phyloP scores from a whole-genome alignment of 306 rosid species.

The Boehmeria nivea region DNA sequence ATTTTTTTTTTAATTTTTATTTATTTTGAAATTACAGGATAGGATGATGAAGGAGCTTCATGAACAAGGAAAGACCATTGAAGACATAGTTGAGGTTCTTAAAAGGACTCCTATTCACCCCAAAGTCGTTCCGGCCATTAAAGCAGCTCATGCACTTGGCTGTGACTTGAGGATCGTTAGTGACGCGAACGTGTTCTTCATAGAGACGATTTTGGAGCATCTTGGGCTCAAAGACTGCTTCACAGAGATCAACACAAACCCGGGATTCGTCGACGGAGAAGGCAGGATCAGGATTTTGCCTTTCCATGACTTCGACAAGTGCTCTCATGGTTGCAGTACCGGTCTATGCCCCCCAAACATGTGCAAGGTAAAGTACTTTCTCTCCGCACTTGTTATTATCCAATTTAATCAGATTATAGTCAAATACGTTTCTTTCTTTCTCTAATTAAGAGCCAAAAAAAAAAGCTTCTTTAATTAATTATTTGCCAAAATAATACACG shows the following conservation, averaged over 20 bases:
- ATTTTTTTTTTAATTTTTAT: too few species aligned
- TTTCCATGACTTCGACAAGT: slow-evolving; percentile 47
- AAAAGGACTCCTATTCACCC: slow-evolving; percentile 16
- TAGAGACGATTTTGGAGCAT: slow-evolving; percentile 63
- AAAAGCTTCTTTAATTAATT: background rate
- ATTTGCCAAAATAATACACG: too few species aligned
- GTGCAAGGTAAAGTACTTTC: slow-evolving; percentile 59
- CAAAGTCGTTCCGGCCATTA: slow-evolving; percentile 13
- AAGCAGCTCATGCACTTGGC: slow-evolving; percentile 15
- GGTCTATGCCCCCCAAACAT: slow-evolving; percentile 63
- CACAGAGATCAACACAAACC: slow-evolving; percentile 68
- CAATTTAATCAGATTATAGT: too few species aligned
- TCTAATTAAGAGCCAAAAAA: too few species aligned
- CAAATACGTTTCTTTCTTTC: too few species aligned
- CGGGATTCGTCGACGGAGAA: slow-evolving; percentile 49
- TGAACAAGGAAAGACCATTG: slow-evolving; percentile 9
- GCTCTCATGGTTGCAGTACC: slow-evolving; percentile 48
- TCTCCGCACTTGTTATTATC: too few species aligned
- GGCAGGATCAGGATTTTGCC: slow-evolving; percentile 52
- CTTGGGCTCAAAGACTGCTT: slow-evolving; percentile 55
- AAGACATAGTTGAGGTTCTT: slow-evolving; percentile 10
- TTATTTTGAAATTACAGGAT: slow-evolving; percentile 45
- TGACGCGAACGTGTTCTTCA: slow-evolving; percentile 69
- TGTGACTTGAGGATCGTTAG: slow-evolving; percentile 82
- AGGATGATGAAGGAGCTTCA: slow-evolving; percentile 23